These are phyloP conservation scores for Giardia muris DNA, from an alignment of 208 protist species.

Conservation along the genomic window DNA sequence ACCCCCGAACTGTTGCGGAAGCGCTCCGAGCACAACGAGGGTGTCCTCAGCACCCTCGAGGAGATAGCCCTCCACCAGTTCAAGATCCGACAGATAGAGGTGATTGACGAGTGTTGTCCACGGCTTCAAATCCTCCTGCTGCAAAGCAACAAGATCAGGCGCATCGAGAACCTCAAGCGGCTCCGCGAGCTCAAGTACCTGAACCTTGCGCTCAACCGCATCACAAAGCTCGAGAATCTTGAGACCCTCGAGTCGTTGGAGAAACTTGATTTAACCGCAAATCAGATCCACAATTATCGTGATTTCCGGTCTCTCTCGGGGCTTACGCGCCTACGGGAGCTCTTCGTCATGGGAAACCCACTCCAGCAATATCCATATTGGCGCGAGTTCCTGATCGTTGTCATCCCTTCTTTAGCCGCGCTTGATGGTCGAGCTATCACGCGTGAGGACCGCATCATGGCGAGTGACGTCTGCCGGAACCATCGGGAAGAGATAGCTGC, in stretches of 20 bases:
- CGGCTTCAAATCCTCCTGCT: conserved; percentile 77
- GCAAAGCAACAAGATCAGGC: conserved; percentile 78
- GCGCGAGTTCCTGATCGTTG: not conserved
- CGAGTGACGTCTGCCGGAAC: no score
- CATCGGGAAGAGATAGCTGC: not conserved
- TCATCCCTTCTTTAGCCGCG: not conserved
- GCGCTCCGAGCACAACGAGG: conserved; percentile 84
- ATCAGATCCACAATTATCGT: conserved; percentile 67
- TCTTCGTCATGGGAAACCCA: conserved; percentile 18
- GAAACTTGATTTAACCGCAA: conserved; percentile 81
- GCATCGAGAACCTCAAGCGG: conserved; percentile 70
- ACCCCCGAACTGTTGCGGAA: conserved; percentile 69
- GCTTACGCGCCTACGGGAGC: not conserved
- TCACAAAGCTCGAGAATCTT: conserved; percentile 67
- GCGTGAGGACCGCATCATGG: not conserved
- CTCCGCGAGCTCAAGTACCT: conserved; percentile 82
- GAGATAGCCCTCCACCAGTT: conserved; percentile 83
- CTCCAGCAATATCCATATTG: not conserved
- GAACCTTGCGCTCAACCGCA: conserved; percentile 84
- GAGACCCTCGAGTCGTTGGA: conserved; percentile 69
- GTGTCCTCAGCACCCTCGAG: conserved; percentile 66
- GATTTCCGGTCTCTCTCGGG: not conserved
- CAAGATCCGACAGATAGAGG: conserved; percentile 70
- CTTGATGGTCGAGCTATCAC: conserved; percentile 9
- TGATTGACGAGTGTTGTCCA: conserved; percentile 51